Base-by-base conservation (phyloP, 2,329 filamentous ascomycete genomes). In the Huntiella bhutanensis region DNA sequence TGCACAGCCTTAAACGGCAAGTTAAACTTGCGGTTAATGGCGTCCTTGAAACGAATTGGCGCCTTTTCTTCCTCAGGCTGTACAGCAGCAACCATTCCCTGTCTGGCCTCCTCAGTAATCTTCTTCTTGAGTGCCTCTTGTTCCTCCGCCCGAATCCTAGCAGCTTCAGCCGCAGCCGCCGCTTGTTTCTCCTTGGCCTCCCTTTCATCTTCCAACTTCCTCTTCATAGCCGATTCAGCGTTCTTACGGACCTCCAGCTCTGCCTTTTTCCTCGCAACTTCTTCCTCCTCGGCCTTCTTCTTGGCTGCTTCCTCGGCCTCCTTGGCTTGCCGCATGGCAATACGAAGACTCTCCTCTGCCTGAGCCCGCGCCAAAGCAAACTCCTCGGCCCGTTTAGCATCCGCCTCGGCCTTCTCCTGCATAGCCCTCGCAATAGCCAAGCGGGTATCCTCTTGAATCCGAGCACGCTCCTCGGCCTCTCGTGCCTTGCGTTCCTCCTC, bases 21-120 rank as follows among this genome's bases (percentile, higher is more conserved):
- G 62, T 77, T 91, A 60, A 92, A 95, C 60, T 92, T 94, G 53
- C 87, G 73, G 32, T 84, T 83, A 12, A 95, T 77, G 1, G 86
- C 86, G 58, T 95, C 87, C 62, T 92, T 92, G 65, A 93, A 93
- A 54, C 79, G 80, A 59, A 94, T 83, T 2, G 82, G 83, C 38
- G 77, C 68, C 59, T 84, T 82, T 36, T 78, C 72, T 33, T 50
- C 48, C 53, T 60, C 64, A 51, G 68, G 66, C 54, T 67, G 67
- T 55, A 68, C 67, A 45, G 68, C 67, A 34, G 67, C 65, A 34
- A 69, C 54, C 15, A 68, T 53, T 52, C 63, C 66, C 41, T 68
- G 66, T 52, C 66, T 69, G n/a, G 70, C 64, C 4, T 69, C 68
- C 43, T 74, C 70, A 45, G 75, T 67, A 1, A 70, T 69, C 53